These are phyloP conservation scores for Microthyrium microscopicum DNA, from an alignment of 2,329 filamentous ascomycete species.

Conservation along the genomic window DNA sequence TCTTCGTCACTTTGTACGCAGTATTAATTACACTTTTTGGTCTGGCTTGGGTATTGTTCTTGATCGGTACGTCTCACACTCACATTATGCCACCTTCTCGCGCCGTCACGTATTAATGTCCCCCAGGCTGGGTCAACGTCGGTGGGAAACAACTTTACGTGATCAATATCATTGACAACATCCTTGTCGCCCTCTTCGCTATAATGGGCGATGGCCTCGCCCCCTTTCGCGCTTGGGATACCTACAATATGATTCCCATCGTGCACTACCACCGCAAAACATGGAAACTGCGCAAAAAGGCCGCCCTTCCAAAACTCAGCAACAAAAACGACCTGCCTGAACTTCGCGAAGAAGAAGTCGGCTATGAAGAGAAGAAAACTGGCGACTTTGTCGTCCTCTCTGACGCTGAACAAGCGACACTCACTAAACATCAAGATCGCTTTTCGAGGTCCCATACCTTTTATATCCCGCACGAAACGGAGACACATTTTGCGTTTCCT, in stretches of 20 bases:
- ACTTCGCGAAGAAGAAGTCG: conserved; percentile 13
- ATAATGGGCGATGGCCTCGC: conserved; percentile 45
- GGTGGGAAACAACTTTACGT: conserved; percentile 50
- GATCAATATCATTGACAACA: conserved; percentile 37
- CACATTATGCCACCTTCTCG: not conserved
- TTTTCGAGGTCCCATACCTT: conserved; percentile 73
- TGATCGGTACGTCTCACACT: conserved; percentile 55
- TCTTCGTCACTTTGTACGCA: conserved; percentile 71
- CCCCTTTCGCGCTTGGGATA: conserved; percentile 62
- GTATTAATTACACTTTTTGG: conserved; percentile 71
- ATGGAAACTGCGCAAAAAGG: conserved; percentile 47
- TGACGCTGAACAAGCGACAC: conserved; percentile 45
- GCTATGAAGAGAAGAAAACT: conserved; percentile 26
- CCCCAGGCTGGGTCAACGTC: conserved; percentile 59
- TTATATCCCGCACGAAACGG: conserved; percentile 76
- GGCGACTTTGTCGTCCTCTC: conserved; percentile 46
- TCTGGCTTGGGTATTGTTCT: conserved; percentile 75
- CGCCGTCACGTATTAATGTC: not conserved
- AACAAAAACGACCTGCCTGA: conserved; percentile 54
- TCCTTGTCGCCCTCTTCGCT: conserved; percentile 46
- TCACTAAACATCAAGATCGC: conserved; percentile 64
- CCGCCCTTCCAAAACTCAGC: conserved; percentile 42
- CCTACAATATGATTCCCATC: conserved; percentile 76
- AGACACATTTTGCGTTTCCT: conserved; percentile 67
- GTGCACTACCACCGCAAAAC: conserved; percentile 53